A percentile compares a stretch with the other conserved stretches of the same genome.
Evolutionary conservation across 257 asterid species (phyloP).

Genomic region (Coffea canephora): DNA sequence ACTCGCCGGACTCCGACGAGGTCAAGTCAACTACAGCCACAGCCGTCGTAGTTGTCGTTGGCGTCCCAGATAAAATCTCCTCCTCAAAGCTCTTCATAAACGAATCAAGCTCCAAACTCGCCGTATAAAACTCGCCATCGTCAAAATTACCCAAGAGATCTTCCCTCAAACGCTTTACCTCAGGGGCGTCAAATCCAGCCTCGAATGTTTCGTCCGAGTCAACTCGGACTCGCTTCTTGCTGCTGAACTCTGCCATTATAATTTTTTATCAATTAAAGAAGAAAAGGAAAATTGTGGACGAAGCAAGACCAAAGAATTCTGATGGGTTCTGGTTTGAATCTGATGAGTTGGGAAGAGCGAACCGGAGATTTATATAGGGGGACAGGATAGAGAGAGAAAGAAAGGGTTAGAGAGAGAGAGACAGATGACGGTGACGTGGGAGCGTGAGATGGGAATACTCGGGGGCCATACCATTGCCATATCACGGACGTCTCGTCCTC

Average conservation of each 20-base stretch:
- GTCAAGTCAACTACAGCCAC: conserved; percentile 32
- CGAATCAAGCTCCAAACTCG: conserved; percentile 58
- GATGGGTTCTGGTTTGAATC: not conserved
- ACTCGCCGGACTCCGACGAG: conserved; percentile 51
- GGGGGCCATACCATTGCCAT: conserved; percentile 2
- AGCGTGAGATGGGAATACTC: conserved; percentile 32
- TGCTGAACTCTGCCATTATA: conserved; percentile 42
- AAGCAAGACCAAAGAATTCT: no score
- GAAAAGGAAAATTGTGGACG: not conserved
- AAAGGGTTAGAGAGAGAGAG: conserved; percentile 7
- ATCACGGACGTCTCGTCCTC: conserved; percentile 41
- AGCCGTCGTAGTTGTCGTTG: conserved; percentile 16
- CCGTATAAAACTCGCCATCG: conserved; percentile 46
- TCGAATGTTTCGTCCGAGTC: conserved; percentile 40
- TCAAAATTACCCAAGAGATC: conserved; percentile 51
- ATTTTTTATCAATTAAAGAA: no score
- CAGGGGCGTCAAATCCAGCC: conserved; percentile 47
- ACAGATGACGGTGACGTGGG: conserved; percentile 41
- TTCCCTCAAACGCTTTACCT: conserved; percentile 66
- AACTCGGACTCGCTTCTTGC: conserved; percentile 48
- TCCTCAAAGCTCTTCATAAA: conserved; percentile 85
- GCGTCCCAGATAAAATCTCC: conserved; percentile 45
- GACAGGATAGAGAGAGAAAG: conserved; percentile 23
- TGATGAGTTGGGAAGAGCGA: conserved; percentile 17
- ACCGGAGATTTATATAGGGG: conserved; percentile 32